Evolutionary conservation across 2,329 filamentous ascomycete species (phyloP).

Genomic region (Trichophyton verrucosum): DNA sequence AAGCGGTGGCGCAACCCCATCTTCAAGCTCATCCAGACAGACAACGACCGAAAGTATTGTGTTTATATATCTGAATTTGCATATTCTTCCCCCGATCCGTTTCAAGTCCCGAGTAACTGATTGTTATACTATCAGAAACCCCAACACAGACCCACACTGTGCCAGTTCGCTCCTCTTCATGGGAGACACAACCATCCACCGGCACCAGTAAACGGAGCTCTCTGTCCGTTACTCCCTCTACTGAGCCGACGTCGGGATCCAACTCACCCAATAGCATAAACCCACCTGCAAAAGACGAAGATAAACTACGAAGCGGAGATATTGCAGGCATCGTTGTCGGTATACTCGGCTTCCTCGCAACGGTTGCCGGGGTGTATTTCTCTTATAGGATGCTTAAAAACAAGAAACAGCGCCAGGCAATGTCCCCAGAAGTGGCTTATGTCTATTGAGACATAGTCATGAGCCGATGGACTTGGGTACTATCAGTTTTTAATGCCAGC

Average conservation of each 20-base stretch:
- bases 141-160: too few relatives aligned
- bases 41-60: neutral
- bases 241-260: neutral
- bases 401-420: neutral
- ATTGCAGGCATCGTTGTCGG: slow-evolving; percentile 1
- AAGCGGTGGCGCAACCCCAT: neutral
- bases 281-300: neutral
- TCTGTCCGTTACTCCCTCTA: neutral
- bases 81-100: too few relatives aligned
- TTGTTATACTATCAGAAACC: too few relatives aligned
- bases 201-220: neutral
- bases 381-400: neutral
- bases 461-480: too few relatives aligned
- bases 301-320: neutral
- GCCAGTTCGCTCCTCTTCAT: neutral
- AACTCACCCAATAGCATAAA: neutral
- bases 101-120: too few relatives aligned
- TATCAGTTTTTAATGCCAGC: too few relatives aligned
- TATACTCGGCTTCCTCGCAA: neutral
- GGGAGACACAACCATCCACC: neutral
- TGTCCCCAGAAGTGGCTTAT: neutral
- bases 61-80: too few relatives aligned
- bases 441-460: too few relatives aligned
- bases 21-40: too few relatives aligned
- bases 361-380: neutral